Base-by-base conservation (phyloP, 2,329 filamentous ascomycete genomes). In the Aureobasidium sp. region DNA sequence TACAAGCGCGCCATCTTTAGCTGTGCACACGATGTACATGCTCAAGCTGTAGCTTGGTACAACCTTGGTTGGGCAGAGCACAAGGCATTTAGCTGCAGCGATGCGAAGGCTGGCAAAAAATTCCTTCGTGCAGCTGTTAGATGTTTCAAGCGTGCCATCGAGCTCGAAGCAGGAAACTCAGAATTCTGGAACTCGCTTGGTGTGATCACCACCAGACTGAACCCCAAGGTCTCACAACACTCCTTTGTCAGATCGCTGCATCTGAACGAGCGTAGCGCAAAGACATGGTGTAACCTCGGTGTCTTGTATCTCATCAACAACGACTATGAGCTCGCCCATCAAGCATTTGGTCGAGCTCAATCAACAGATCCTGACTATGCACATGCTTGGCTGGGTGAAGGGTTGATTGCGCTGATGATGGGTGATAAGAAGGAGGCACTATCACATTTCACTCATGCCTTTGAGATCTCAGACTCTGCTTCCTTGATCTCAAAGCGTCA, bases 131-230 rank as follows among this genome's bases (percentile, higher is more conserved):
- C 91, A 7, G 84, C 94, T 1, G 88, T 97, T 66, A 84, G 87
- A 61, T 94, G 90, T 69, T 97, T 99, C 82, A 99, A 99, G 77
- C 84, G 90, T 48, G 90, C 94, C 0, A 99, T 99, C 66, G 94
- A 97, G 75, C 81, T 97, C 1, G 95, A 99, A 74, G 89, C 92
- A 7, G 90, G 91, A 57, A 99, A 97, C 71, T 80, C 90, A 0
- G 93, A 97, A 67, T 97, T 97, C 73, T 99, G 94, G 94, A 97
- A 97, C 71, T 88, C 94, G 0, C 81, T 99, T 2, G 94, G 93
- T 55, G 90, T 97, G 3, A 91, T 90, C 29, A 97, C 94, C 2
- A 92, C 90, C 65, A 85, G 85, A 49, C 82, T 97, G 67, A 97
- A 90, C 70, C 88, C 92, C 0, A 86, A 88, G 62, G 90, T 99